These are phyloP conservation scores for Leishmania braziliensis DNA, from an alignment of 208 protist genomes.

Conservation along the genomic window DNA sequence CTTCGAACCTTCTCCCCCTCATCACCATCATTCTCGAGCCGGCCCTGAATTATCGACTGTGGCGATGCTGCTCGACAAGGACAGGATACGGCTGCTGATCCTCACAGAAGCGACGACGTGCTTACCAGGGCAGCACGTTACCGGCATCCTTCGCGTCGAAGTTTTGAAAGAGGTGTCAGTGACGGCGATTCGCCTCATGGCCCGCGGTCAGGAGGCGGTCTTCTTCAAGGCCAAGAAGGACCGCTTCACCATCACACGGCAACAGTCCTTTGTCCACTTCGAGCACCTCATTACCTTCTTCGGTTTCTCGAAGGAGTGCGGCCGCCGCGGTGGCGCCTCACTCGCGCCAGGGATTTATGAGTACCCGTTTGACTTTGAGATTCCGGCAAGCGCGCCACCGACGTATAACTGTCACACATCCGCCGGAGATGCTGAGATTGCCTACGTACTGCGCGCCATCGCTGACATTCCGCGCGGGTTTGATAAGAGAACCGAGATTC, in stretches of 20 bases:
- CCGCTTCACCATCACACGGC: constrained; percentile 1
- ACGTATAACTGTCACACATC: constrained; percentile 28
- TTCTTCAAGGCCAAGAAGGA: constrained; percentile 29
- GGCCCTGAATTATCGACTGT: background rate
- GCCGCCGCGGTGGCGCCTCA: constrained; percentile 36
- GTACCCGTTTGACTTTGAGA: constrained; percentile 40
- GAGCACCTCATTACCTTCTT: constrained; percentile 50
- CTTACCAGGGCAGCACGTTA: constrained; percentile 34
- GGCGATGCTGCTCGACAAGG: constrained; percentile 21
- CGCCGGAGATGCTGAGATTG: constrained; percentile 16
- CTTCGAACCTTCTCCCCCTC: background rate
- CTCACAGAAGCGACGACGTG: constrained; percentile 20
- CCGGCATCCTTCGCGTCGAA: constrained; percentile 25
- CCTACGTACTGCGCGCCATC: constrained; percentile 35
- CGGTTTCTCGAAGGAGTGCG: constrained; percentile 42
- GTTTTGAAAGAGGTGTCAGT: constrained; percentile 35
- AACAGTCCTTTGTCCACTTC: constrained; percentile 38
- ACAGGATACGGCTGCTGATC: constrained; percentile 33
- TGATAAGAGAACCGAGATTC: constrained; percentile 27
- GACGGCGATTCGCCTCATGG: constrained; percentile 36
- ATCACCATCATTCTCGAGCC: background rate
- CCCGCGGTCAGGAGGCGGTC: constrained; percentile 37
- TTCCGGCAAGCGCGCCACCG: constrained; percentile 33
- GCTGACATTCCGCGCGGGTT: constrained; percentile 49
- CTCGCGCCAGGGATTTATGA: constrained; percentile 38